phyloP scores from a whole-genome alignment of 2,329 filamentous ascomycete species.

The Westerdykella aurantiaca region DNA sequence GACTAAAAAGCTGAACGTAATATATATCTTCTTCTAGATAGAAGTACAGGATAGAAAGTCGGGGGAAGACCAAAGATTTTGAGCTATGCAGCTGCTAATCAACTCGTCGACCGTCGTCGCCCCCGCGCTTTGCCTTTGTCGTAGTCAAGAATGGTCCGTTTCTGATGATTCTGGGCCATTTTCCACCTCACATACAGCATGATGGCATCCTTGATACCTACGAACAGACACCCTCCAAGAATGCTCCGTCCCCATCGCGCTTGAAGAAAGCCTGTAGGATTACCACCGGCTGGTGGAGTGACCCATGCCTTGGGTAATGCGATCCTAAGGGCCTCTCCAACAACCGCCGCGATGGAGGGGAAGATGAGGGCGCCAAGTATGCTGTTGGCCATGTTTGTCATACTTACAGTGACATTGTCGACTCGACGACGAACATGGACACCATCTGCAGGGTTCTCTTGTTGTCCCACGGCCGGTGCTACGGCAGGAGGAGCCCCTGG shows the following conservation, averaged over 20 bases:
- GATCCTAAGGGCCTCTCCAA: conserved; percentile 68
- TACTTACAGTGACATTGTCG: conserved; percentile 49
- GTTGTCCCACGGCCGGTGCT: conserved; percentile 17
- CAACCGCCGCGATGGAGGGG: conserved; percentile 70
- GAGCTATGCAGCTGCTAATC: no score
- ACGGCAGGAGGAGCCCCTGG: conserved; percentile 23
- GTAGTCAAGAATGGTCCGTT: conserved; percentile 42
- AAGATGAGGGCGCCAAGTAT: conserved; percentile 69
- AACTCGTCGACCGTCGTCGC: no score
- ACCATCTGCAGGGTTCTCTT: not conserved
- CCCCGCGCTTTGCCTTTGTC: conserved; percentile 14
- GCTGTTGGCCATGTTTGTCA: conserved; percentile 52
- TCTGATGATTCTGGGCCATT: conserved; percentile 45
- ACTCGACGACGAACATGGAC: conserved; percentile 35
- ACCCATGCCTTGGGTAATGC: conserved; percentile 62
- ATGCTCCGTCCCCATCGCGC: conserved; percentile 85
- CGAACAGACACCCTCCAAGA: conserved; percentile 80
- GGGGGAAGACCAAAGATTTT: no score
- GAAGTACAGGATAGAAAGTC: no score
- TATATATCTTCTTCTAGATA: no score
- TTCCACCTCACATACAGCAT: conserved; percentile 54
- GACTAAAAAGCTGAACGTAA: no score
- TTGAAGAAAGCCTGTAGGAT: conserved; percentile 64
- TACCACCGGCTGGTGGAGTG: conserved; percentile 40
- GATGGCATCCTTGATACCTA: conserved; percentile 69